Evolutionary conservation across 106 monocot species (phyloP).

Genomic region (Dioscorea zingiberensis): DNA sequence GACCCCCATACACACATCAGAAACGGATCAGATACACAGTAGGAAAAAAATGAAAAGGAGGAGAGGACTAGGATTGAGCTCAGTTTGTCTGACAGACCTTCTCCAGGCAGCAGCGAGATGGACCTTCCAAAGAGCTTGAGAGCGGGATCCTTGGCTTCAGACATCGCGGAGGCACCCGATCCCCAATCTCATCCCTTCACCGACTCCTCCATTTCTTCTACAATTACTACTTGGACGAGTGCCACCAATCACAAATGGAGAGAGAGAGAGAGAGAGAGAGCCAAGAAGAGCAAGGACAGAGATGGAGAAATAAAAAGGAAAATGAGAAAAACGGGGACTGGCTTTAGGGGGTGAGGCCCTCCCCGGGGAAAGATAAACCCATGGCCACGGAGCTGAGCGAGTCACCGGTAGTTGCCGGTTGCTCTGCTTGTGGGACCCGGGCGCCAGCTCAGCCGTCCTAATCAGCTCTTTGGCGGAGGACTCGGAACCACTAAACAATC

Average conservation of each 20-base stretch:
- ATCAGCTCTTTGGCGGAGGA: neutral
- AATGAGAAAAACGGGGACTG: neutral
- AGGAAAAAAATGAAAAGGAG: neutral
- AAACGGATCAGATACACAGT: neutral
- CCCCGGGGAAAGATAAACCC: no score
- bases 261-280: neutral
- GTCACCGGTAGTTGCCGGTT: neutral
- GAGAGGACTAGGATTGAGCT: neutral
- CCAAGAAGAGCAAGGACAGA: neutral
- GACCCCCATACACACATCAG: no score
- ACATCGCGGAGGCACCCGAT: neutral
- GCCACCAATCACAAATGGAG: neutral
- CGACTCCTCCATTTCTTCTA: neutral
- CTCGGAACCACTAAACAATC: no score
- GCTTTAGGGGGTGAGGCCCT: no score
- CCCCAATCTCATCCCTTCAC: neutral
- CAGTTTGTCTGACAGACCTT: neutral
- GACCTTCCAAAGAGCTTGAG: constrained; percentile 2
- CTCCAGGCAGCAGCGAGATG: neutral
- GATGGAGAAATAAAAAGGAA: neutral
- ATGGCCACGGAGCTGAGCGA: neutral
- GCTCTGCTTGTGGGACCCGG: neutral
- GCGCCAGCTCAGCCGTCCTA: neutral
- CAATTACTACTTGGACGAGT: neutral
- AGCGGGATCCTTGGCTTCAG: neutral